Conservation (phyloP, 768 basidiomycete genomes). For the Boletellus emodensis region DNA sequence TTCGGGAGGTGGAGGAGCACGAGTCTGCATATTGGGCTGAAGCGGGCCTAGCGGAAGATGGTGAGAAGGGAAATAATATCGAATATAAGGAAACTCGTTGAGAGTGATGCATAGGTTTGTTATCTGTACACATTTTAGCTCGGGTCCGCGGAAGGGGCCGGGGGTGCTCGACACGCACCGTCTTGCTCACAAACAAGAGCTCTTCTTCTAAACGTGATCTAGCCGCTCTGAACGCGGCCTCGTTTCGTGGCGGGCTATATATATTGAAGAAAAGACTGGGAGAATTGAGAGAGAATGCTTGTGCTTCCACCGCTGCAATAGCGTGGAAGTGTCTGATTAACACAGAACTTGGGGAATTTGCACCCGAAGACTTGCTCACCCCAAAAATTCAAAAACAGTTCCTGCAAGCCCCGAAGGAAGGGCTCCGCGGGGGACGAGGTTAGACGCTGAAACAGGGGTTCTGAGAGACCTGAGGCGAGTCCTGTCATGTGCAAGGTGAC, state of each 20-base stretch:
- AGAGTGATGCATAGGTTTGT: conserved; percentile 85
- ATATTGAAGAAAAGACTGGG: conserved; percentile 85
- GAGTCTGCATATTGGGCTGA: conserved; percentile 59
- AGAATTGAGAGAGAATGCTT: conserved; percentile 74
- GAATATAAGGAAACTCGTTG: conserved; percentile 88
- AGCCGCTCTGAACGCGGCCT: conserved; percentile 60
- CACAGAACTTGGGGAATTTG: neutral
- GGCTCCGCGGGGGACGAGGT: conserved; percentile 74
- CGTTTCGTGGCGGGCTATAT: conserved; percentile 78
- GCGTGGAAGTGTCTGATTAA: conserved; percentile 7
- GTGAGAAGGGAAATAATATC: conserved; percentile 84
- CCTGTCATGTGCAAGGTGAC: neutral
- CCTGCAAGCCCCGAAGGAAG: conserved; percentile 70
- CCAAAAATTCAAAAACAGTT: conserved; percentile 92
- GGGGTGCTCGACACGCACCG: conserved; percentile 36
- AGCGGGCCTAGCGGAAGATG: conserved; percentile 85
- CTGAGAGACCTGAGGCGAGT: conserved; percentile 58
- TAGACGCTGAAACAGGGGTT: conserved; percentile 71
- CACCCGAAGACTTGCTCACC: conserved; percentile 47
- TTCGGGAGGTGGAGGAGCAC: conserved; percentile 64
- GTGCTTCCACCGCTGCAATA: conserved; percentile 72
- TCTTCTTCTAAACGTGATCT: conserved; percentile 85
- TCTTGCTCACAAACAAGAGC: conserved; percentile 67
- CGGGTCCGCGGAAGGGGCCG: neutral
- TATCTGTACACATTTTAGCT: conserved; percentile 47